phyloP scores from a whole-genome alignment of 805 yeast species.

The Candida ficus region DNA sequence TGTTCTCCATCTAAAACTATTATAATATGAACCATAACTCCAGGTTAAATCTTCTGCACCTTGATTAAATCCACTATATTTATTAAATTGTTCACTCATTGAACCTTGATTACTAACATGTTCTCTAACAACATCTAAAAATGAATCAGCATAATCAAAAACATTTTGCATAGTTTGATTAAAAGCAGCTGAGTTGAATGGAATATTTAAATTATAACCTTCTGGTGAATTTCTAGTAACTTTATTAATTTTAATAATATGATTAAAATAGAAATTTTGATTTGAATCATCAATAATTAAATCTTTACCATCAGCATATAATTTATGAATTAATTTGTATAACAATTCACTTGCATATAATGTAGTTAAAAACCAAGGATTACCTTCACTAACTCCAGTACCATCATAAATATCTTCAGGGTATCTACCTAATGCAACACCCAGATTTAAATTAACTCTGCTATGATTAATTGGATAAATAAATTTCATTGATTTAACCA shows the following conservation, averaged over 20 bases:
- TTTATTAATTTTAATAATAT: constrained; percentile 18
- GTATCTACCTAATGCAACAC: constrained; percentile 80
- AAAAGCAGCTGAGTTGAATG: constrained; percentile 36
- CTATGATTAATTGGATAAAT: constrained; percentile 74
- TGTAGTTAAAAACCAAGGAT: constrained; percentile 89
- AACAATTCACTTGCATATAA: constrained; percentile 62
- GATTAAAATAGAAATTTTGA: constrained; percentile 29
- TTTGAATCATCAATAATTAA: constrained; percentile 33
- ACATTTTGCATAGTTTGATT: constrained; percentile 40
- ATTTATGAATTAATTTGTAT: constrained; percentile 47
- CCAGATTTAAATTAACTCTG: constrained; percentile 34
- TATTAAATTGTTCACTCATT: constrained; percentile 87
- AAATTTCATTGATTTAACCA: constrained; percentile 63
- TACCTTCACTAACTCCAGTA: constrained; percentile 64
- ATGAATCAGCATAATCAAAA: constrained; percentile 61
- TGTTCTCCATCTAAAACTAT: constrained; percentile 60
- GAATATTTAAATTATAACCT: constrained; percentile 17
- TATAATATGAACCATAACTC: constrained; percentile 80
- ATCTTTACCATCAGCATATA: constrained; percentile 35
- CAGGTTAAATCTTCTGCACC: constrained; percentile 89
- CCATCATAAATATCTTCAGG: constrained; percentile 93
- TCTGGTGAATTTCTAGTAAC: not conserved
- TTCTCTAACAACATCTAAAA: constrained; percentile 49
- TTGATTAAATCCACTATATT: constrained; percentile 73
- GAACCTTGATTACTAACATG: constrained; percentile 63